Base-by-base conservation (phyloP, 441 rosid species). In the Pelargonium australe region DNA sequence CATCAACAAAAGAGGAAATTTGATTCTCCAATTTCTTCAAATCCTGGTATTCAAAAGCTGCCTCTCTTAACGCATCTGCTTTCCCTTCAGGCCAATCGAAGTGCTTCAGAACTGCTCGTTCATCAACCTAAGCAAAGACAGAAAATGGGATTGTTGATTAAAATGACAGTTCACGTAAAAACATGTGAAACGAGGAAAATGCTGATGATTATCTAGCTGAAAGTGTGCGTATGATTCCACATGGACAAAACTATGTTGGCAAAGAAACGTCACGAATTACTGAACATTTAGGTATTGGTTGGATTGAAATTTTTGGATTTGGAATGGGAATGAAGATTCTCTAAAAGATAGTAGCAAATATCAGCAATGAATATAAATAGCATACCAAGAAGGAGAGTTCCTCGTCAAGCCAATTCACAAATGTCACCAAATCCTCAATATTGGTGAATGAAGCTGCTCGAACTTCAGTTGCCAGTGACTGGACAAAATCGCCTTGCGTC, bases 61-160 rank as follows among this genome's bases (percentile, higher is more conserved):
- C 97, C 81, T 90, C 97, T 80, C 99, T 81, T 77, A 95, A 73
- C 13, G 96, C 97, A 75, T 95, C 97, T 66, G 97, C 97, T 81
- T 95, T 95, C 68, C 96, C 89, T 85, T 95, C 97, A 57, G 99
- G 99, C 96, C 99, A 95, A 49, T 95, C 97, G 68, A 95, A 95
- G 81, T 95, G 97, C 86, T 95, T 95, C 75, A 95, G 91, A 62
- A 95, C 99, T 47, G 97, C 96, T 69, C 96, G 85, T 78, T 95
- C 97, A 79, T 95, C 97, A 75, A 91, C 98, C 98, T 90, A 72
- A 20, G 8, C 47, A 76, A 68, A 74, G 62, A 64, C 53, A 8
- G 64, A 75, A 75, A 66, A 67, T 44, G 28, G 34, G 23, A 51
- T 43, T 61, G 44, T n/a, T 34, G 51, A 71, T 17, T 25, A 41